Evolutionary conservation across 164 flowering plant species (phyloP), one percentile per base, ranked within the genome.

Genomic region (Nelumbo lutea): DNA sequence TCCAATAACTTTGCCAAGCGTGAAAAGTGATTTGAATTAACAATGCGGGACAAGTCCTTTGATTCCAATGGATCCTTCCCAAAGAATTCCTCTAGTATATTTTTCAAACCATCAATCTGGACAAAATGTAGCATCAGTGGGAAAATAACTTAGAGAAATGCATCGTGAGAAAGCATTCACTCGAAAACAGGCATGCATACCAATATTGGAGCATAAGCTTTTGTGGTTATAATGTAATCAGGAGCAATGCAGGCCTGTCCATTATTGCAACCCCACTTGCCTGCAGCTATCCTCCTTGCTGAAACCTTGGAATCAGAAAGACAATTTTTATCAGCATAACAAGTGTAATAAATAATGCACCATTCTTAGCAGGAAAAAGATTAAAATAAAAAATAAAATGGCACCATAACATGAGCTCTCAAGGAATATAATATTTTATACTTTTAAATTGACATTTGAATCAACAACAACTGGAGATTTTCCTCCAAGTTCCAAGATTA

Each of bases 401-500:
- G 27, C 46, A 62, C 14, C 48, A 58, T 14, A 55, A 64, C 43
- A 14, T 38, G 42, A 14, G 42, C 5, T 48, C 39, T 39, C 42
- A 55, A 15, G 56, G 42, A 41, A 62, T 57, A 51, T n/a, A 50
- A 61, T 46, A 62, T 40, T 45, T 1, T 15, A 73, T 83, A 95
- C 98, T 59, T 81, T 68, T 67, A 91, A 70, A 74, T 91, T 73
- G 59, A 82, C 72, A 61, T 81, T 78, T 13, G 96, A 79, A 82
- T 95, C 97, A 72, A 95, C 94, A 42, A 95, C 76, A 61, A 76
- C 90, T 40, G 98, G 98, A 76, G 79, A 88, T 84, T 95, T 95
- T 72, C 98, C 98, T 73, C 98, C 98, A 57, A 95, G 97, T 80
- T 95, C 98, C 83, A 95, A 78, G 64, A 82, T 70, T 64, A 95